A percentile compares a stretch with the other conserved stretches of the same genome.
phyloP scores from a whole-genome alignment of 2,329 filamentous ascomycete species.

The Esteya vermicola region DNA sequence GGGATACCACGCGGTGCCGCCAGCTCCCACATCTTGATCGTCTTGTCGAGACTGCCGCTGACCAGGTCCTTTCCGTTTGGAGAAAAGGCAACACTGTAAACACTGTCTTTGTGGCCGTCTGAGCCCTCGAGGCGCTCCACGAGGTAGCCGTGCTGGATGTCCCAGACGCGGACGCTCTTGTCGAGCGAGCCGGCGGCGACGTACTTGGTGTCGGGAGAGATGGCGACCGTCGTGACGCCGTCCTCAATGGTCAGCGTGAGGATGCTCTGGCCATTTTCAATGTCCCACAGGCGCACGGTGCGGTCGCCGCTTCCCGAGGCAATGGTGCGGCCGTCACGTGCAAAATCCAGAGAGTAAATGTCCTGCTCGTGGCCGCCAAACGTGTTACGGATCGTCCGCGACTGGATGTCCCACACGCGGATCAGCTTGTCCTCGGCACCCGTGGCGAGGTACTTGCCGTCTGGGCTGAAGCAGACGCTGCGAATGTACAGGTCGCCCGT shows the following conservation, averaged over 20 bases:
- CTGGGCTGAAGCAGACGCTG: constrained; percentile 96
- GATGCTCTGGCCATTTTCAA: constrained; percentile 68
- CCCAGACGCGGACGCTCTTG: constrained; percentile 97
- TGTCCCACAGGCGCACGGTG: constrained; percentile 92
- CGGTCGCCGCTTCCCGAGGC: constrained; percentile 91
- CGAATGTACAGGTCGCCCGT: constrained; percentile 91
- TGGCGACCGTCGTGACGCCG: constrained; percentile 92
- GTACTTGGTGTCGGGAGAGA: constrained; percentile 86
- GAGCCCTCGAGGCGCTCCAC: constrained; percentile 86
- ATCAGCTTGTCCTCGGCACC: constrained; percentile 97
- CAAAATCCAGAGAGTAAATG: constrained; percentile 93
- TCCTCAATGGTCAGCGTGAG: constrained; percentile 87
- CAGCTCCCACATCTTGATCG: constrained; percentile 99
- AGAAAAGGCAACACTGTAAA: constrained; percentile 92
- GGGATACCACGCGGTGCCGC: constrained; percentile 54
- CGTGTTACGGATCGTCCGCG: constrained; percentile 72
- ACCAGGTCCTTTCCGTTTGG: constrained; percentile 88
- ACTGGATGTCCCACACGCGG: constrained; percentile 87
- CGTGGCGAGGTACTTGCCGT: constrained; percentile 85
- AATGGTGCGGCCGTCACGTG: constrained; percentile 83
- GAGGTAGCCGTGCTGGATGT: constrained; percentile 71
- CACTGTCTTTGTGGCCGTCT: constrained; percentile 90
- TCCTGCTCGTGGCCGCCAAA: constrained; percentile 98
- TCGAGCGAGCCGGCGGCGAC: constrained; percentile 92
- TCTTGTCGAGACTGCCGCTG: constrained; percentile 90